These are phyloP conservation scores for Microascus cirrosus DNA, from an alignment of 2,329 filamentous ascomycete species.

Conservation along the genomic window DNA sequence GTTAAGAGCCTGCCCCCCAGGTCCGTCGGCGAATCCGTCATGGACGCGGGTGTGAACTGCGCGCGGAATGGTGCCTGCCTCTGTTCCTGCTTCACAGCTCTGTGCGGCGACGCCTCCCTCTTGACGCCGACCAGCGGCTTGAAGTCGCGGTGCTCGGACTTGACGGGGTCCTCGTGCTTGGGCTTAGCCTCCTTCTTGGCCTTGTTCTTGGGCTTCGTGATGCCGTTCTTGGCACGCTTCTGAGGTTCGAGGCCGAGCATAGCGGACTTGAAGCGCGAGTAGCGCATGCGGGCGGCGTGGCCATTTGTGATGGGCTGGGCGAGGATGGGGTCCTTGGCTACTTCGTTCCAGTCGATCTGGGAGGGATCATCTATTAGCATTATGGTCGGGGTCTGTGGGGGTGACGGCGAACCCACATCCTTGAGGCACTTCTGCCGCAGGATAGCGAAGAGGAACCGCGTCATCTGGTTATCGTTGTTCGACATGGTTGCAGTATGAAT, in stretches of 20 bases:
- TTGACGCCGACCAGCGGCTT: slow-evolving; percentile 14
- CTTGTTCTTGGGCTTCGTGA: slow-evolving; percentile 31
- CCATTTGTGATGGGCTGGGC: slow-evolving; percentile 45
- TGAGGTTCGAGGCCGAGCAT: slow-evolving; percentile 37
- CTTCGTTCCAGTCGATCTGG: slow-evolving; percentile 49
- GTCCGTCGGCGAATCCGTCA: slow-evolving; percentile 14
- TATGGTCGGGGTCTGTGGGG: slow-evolving; percentile 7
- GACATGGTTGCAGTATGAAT: slow-evolving; percentile 28
- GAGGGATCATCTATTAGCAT: slow-evolving; percentile 1
- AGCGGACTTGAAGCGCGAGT: slow-evolving; percentile 36
- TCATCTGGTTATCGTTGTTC: slow-evolving; percentile 45
- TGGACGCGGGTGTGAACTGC: slow-evolving; percentile 26
- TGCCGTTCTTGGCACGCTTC: slow-evolving; percentile 29
- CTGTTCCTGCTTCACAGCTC: slow-evolving; percentile 26
- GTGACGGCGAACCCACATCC: slow-evolving; percentile 33
- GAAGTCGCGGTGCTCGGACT: slow-evolving; percentile 23
- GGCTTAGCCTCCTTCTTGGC: slow-evolving; percentile 20
- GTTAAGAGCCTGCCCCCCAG: slow-evolving; percentile 30
- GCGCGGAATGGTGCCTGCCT: slow-evolving; percentile 13
- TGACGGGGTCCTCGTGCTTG: slow-evolving; percentile 24
- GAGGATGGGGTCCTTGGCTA: slow-evolving; percentile 42
- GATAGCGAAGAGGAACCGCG: slow-evolving; percentile 48
- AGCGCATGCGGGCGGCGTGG: slow-evolving; percentile 50
- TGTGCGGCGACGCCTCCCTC: not conserved
- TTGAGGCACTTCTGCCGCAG: slow-evolving; percentile 49